Evolutionary conservation across 2,329 filamentous ascomycete species (phyloP), one percentile per base, ranked within the genome.

Genomic region (Nothopassalora personata): DNA sequence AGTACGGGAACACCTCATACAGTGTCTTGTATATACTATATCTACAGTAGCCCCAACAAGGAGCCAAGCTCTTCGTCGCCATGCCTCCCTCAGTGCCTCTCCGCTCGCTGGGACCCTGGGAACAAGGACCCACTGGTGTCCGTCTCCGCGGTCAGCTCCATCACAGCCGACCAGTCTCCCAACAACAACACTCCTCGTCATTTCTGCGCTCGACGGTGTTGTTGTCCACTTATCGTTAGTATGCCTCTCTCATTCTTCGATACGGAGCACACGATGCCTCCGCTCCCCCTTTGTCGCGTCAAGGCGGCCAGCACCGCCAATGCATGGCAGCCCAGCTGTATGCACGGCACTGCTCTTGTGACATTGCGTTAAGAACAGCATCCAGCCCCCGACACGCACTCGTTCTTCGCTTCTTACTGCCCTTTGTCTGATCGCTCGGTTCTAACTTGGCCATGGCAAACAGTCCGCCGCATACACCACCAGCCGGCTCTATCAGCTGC

Each of bases 381-480:
- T n/a, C 65, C 15, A 46, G 47, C 47, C 47, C 39, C 53, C 36
- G 33, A 18, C 54, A 36, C 45, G 46, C 71, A 63, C 66, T 67
- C 63, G 60, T 71, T 70, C 66, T 60, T 64, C 68, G 61, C 66
- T 58, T 66, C 23, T 53, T 19, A 68, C 63, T 59, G 23, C 55
- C 33, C 50, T 39, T 55, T 53, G 34, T 49, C 50, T 52, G 56
- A 54, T 64, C 60, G 62, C 60, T 50, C 58, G 23, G 61, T 60
- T 65, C 66, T 68, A 64, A 68, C 66, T 63, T 55, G 52, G 63
- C 64, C 61, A 64, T 66, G 66, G 64, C 65, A 66, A 63, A 68
- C 63, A 69, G 66, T 64, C 66, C 56, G 39, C 59, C 56, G 47
- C 53, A 64, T 46, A 13, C 53, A 45, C 54, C 55, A 19, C 34